Conservation (phyloP, 768 basidiomycete species). For the Auriscalpium orientale region DNA sequence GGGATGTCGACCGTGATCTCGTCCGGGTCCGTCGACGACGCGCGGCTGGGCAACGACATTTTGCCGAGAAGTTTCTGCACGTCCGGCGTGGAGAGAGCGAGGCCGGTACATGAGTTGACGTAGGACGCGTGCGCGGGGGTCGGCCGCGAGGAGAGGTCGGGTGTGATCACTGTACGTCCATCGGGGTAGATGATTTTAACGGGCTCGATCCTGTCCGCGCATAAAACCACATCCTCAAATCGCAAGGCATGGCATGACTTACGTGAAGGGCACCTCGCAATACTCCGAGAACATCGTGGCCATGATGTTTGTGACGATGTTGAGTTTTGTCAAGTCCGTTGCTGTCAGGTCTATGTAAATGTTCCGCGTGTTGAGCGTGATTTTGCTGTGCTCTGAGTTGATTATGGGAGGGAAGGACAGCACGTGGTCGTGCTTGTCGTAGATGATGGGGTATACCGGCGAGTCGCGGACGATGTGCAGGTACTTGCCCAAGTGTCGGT, state of each 20-base stretch:
- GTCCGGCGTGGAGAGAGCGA: constrained; percentile 56
- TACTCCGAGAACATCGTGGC: constrained; percentile 99
- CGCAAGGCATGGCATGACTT: constrained; percentile 25
- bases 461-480: constrained; percentile 91
- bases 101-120: constrained; percentile 92
- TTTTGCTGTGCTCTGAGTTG: constrained; percentile 96
- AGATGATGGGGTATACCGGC: constrained; percentile 96
- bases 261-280: constrained; percentile 89
- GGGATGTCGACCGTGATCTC: constrained; percentile 74
- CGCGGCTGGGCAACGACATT: constrained; percentile 67
- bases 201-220: constrained; percentile 75
- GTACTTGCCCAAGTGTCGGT: constrained; percentile 85
- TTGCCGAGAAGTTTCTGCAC: constrained; percentile 67
- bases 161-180: constrained; percentile 68
- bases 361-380: constrained; percentile 87
- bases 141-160: constrained; percentile 67
- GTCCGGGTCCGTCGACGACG: constrained; percentile 51
- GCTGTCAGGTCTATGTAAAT: constrained; percentile 97
- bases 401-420: constrained; percentile 98
- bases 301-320: constrained; percentile 92
- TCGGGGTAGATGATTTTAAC: constrained; percentile 78
- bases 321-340: constrained; percentile 92
- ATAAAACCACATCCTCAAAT: not conserved
- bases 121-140: constrained; percentile 79
- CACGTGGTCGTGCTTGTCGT: constrained; percentile 81